Evolutionary conservation across 108 stramenopile genomes (phyloP), one percentile per base, ranked within the genome.

Genomic region (Cyclotella baltica): DNA sequence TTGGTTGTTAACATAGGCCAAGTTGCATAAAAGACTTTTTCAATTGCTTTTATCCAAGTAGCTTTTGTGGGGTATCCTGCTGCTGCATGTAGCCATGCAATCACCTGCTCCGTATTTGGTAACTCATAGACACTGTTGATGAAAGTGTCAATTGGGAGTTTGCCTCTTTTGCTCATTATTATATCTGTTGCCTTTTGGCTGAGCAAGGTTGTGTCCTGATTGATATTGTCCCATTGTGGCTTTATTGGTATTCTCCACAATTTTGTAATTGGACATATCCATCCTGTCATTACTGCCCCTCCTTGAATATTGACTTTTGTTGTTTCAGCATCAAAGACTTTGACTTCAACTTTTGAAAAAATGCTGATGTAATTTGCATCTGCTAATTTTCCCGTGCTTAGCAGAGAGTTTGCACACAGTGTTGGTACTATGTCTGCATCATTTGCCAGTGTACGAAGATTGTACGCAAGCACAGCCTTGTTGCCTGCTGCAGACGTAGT

Each of bases 41-140:
- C 36, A 20, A 69, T 69, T 5, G 67, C 75, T 11, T 58, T 46
- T 1, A 47, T 0, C 75, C 67, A 76, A 0, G 67, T 69, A 36
- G 23, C n/a, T n/a, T n/a, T n/a, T n/a, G n/a, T n/a, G n/a, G n/a
- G n/a, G n/a, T n/a, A n/a, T n/a, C n/a, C n/a, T 22, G 56, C 67
- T n/a, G 67, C 13, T 4, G 75, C 75, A 62, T 76, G 75, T 29
- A 20, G 27, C n/a, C 43, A 76, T 22, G 27, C 20, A 2, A 76
- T 43, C 3, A 68, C 31, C 46, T 76, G 27, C 27, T 16, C n/a
- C 4, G 33, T 31, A 6, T 31, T 64, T 4, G 29, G 18, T 0
- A 66, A 22, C 52, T 64, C 62, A n/a, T n/a, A n/a, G n/a, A n/a
- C n/a, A n/a, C n/a, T n/a, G n/a, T n/a, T n/a, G n/a, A n/a, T n/a